Base-by-base conservation (phyloP, 129 eudicot species). In the Flaveria bidentis region DNA sequence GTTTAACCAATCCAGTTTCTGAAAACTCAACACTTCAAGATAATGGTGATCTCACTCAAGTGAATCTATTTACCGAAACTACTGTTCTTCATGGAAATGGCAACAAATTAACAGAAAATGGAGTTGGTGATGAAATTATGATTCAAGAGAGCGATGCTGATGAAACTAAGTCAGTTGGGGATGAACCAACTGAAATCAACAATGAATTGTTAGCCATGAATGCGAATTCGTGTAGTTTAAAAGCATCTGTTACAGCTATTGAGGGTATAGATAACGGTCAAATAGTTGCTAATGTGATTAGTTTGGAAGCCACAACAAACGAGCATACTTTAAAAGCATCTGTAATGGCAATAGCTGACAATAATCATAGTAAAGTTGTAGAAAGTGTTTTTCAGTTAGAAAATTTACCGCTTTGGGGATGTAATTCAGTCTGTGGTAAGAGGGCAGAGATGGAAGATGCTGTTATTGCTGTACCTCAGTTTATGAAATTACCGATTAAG, bases 251-350 rank as follows among this genome's bases (percentile, higher is more conserved):
- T 33, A 57, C 23, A 23, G 86, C 85, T 58, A 73, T 89, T 11
- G 82, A 80, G 81, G 88, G 82, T 69, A 80, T 71, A 74, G 82
- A 76, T 58, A 79, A 76, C 17, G 87, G 91, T 61, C 81, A 89
- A 71, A 79, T 86, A 82, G 82, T 86, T 69, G 82, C 81, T 15
- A 75, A 80, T 65, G 60, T 52, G 22, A 52, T 52, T 17, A 52
- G 60, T 52, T 52, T 52, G 60, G 23, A 52, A 52, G 60, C 60
- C 22, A 52, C 60, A 52, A 52, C 60, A n/a, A 52, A 16, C 11
- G 60, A 52, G 23, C 60, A 52, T 52, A 52, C 60, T 5, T 52
- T 52, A 52, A 52, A 52, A 52, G 60, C 60, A n/a, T n/a, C 60
- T 52, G 60, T 52, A n/a, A 17, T 52, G 60, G 60, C 22, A n/a